Base-by-base conservation (phyloP, 306 rosid species). In the Citrullus mucosospermus region DNA sequence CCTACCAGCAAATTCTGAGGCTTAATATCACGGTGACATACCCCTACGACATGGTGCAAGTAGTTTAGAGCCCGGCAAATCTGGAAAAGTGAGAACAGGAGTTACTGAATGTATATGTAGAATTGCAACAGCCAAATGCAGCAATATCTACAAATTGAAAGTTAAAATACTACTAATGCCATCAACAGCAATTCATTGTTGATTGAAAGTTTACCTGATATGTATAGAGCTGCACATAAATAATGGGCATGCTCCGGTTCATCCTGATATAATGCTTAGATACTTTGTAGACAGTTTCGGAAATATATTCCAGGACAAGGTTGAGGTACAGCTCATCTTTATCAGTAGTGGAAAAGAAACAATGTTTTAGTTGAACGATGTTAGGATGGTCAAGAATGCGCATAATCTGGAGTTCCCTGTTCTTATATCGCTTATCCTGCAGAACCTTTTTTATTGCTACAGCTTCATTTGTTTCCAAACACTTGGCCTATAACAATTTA, bases 11-110 rank as follows among this genome's bases (percentile, higher is more conserved):
- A 82, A 76, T 93, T 93, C 83, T 93, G 98, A 50, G 98, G 98
- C 84, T 93, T 93, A 84, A 93, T 91, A 89, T 93, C 98, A 80
- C 97, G 97, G 78, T 93, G 98, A 78, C 98, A 93, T 79, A 92
- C 93, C 25, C 96, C 96, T 68, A 93, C 80, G 22, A 92, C 97
- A 46, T 88, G 83, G 84, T 93, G 98, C 65, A 93, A 74, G 84
- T 93, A 93, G 83, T 90, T 93, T 44, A 93, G 80, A 10, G 90
- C 97, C 30, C 96, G 97, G n/a, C 96, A 93, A 66, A 93, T 93
- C 98, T 93, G 85, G 90, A 88, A 75, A 81, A 85, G 56, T 62
- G 55, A 83, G 48, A 78, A 79, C 72, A 86, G 8, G 71, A 55
- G 16, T 73, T 32, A 75, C 41, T 60, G 36, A n/a, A 57, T 43